Base-by-base conservation (phyloP, 805 yeast species). In the Ogataea chonburiensis region DNA sequence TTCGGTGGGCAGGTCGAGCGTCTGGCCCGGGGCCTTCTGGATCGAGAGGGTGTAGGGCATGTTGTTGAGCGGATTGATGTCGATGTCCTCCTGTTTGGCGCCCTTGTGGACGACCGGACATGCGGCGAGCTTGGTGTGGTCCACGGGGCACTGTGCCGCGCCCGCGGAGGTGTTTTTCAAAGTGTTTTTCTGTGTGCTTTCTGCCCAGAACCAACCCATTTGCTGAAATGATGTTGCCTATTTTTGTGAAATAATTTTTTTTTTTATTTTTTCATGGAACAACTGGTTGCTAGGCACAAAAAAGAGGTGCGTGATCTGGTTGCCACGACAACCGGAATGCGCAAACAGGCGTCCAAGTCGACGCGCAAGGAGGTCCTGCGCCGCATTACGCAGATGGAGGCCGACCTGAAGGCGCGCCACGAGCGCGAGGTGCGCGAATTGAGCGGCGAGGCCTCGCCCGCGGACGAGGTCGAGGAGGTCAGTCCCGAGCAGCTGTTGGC, bases 121-220 rank as follows among this genome's bases (percentile, higher is more conserved):
- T 3, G 56, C 47, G 11, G 42, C 35, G 12, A 47, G 19, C 28
- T 47, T 45, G 5, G 44, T 28, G 38, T 57, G 55, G 40, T 54
- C 51, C 17, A 54, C 48, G 4, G 61, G 61, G 43, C 61, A 58
- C 37, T 47, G 45, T 24, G 55, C 45, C 8, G 37, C 20, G 6
- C 9, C 20, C 17, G 11, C 24, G 5, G 19, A 7, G 7, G 36
- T 5, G 17, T 15, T 31, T n/a, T 33, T 25, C 8, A 12, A 28
- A 8, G 18, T 18, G 13, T 17, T 4, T 12, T 12, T 17, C 17
- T 24, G 18, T 7, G 45, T 42, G 15, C 38, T 37, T 36, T 70
- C 77, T 28, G 91, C 82, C 96, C 96, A 87, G 58, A 87, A 86
- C 86, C 93, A 85, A 49, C 95, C 96, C 96, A 43, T 43, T 11